Evolutionary conservation across 73 alveolate species (phyloP).

Genomic region (Tetrahymena thermophila): DNA sequence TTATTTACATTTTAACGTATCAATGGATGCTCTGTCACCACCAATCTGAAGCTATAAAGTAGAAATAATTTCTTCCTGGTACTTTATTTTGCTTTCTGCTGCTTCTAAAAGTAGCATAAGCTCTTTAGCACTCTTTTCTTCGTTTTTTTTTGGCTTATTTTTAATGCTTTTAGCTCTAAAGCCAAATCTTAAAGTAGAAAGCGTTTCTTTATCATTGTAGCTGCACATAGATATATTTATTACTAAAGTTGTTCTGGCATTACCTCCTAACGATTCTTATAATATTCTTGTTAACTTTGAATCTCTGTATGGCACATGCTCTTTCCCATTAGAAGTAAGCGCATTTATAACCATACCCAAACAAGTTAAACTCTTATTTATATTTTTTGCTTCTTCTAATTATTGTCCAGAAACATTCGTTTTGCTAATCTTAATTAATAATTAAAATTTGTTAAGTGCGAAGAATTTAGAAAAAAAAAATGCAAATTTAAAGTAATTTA

Average conservation of each 20-base stretch:
- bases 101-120: conserved; percentile 41
- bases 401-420: conserved; percentile 85
- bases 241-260: conserved; percentile 83
- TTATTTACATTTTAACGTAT: neutral
- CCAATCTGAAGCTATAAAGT: neutral
- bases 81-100: conserved; percentile 50
- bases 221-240: conserved; percentile 66
- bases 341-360: conserved; percentile 96
- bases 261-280: conserved; percentile 90
- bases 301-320: conserved; percentile 89
- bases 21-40: neutral
- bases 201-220: conserved; percentile 82
- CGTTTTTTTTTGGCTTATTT: conserved; percentile 61
- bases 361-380: conserved; percentile 85
- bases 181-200: conserved; percentile 86
- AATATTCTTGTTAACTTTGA: conserved; percentile 90
- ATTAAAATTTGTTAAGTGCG: neutral
- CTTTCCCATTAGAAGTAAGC: conserved; percentile 73
- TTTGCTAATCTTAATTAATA: conserved; percentile 51
- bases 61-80: conserved; percentile 30
- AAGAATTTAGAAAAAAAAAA: no score
- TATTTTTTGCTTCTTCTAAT: conserved; percentile 92
- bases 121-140: conserved; percentile 72
- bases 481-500: no score
- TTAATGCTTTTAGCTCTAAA: conserved; percentile 89